Evolutionary conservation across 108 stramenopile genomes (phyloP).

Genomic region (Skeletonema menzelii): DNA sequence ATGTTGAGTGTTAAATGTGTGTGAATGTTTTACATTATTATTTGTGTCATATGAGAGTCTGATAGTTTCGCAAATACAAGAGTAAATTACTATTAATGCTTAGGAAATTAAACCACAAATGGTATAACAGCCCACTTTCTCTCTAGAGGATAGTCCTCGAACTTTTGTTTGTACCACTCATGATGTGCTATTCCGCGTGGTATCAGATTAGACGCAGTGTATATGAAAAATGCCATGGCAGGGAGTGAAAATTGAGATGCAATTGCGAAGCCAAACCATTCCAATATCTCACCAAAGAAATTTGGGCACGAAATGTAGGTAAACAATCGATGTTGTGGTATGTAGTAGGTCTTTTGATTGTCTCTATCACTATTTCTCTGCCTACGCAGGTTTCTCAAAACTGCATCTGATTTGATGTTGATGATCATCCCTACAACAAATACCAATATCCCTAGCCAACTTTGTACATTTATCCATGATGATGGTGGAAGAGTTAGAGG

Average conservation of each 20-base stretch:
- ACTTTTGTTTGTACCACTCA: conserved; percentile 81
- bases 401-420: conserved; percentile 73
- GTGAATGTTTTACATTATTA: too few species aligned
- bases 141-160: conserved; percentile 71
- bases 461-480: conserved; percentile 17
- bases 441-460: conserved; percentile 52
- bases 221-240: conserved; percentile 64
- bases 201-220: conserved; percentile 78
- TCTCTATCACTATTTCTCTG: not conserved
- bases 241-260: conserved; percentile 52
- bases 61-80: not conserved
- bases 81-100: not conserved
- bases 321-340: conserved; percentile 78
- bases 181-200: conserved; percentile 85
- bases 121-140: conserved; percentile 80
- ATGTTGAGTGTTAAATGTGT: not conserved
- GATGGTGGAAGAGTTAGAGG: conserved; percentile 6
- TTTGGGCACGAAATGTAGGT: conserved; percentile 77
- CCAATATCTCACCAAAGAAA: conserved; percentile 86
- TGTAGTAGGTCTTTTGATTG: conserved; percentile 46
- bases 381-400: conserved; percentile 62
- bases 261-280: conserved; percentile 85
- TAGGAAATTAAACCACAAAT: conserved; percentile 51
- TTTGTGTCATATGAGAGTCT: not conserved
- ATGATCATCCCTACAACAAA: conserved; percentile 68